Evolutionary conservation across 164 flowering plant species (phyloP).

Genomic region (Pachysandra terminalis): DNA sequence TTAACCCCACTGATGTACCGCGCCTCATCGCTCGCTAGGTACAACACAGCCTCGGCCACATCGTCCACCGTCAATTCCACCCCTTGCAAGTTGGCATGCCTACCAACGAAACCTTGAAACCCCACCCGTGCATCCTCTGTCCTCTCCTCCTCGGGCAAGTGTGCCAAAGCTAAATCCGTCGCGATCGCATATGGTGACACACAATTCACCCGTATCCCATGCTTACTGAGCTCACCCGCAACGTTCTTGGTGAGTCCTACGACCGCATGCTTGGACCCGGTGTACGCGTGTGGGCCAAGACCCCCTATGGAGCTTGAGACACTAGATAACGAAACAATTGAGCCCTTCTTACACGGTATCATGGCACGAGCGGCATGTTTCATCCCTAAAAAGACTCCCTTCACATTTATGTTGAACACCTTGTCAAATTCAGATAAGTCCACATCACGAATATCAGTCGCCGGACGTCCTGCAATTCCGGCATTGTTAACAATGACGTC

Average conservation of each 20-base stretch:
- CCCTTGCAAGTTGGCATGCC: conserved; percentile 56
- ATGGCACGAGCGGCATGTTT: conserved; percentile 90
- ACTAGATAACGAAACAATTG: conserved; percentile 59
- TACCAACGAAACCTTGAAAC: conserved; percentile 38
- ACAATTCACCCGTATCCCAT: conserved; percentile 84
- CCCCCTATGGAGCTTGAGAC: conserved; percentile 61
- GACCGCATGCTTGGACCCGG: conserved; percentile 83
- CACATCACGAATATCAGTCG: conserved; percentile 48
- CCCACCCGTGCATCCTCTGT: conserved; percentile 50
- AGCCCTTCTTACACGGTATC: conserved; percentile 66
- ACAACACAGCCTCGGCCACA: conserved; percentile 78
- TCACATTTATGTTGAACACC: conserved; percentile 72
- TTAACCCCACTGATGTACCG: conserved; percentile 77
- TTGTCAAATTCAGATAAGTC: conserved; percentile 51
- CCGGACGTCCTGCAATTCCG: conserved; percentile 54
- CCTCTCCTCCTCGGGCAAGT: conserved; percentile 68
- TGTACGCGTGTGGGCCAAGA: conserved; percentile 70
- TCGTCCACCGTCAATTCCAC: conserved; percentile 56
- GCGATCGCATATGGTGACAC: conserved; percentile 85
- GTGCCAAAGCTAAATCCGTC: conserved; percentile 62
- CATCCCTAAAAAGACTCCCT: conserved; percentile 76
- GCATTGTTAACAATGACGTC: conserved; percentile 93
- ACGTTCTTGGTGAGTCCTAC: conserved; percentile 70
- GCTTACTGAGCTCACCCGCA: conserved; percentile 78
- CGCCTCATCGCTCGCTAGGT: conserved; percentile 75